phyloP scores from a whole-genome alignment of 768 basidiomycete genomes.

The Austroboletus eburneus region DNA sequence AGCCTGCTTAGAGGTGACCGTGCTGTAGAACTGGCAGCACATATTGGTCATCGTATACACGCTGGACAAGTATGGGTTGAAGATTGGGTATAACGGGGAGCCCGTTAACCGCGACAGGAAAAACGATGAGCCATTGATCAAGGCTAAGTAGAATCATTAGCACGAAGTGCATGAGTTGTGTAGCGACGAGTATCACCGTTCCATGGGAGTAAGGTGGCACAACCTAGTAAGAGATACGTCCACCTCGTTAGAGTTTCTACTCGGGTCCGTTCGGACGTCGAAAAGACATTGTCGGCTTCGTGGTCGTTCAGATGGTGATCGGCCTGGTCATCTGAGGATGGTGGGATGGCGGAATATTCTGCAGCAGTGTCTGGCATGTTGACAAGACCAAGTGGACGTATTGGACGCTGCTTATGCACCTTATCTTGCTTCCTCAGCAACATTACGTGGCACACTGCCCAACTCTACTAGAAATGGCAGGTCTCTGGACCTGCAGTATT shows the following conservation, averaged over 20 bases:
- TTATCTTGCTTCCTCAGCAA: too few relatives aligned
- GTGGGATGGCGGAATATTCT: slow-evolving; percentile 19
- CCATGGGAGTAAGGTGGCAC: slow-evolving; percentile 82
- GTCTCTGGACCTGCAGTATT: too few relatives aligned
- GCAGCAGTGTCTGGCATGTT: slow-evolving; percentile 8
- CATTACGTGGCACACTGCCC: background rate
- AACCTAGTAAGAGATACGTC: slow-evolving; percentile 72
- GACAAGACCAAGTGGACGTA: background rate
- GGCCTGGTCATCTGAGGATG: slow-evolving; percentile 13
- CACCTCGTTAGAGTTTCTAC: slow-evolving; percentile 48
- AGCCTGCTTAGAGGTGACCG: slow-evolving; percentile 63
- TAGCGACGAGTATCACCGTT: slow-evolving; percentile 56
- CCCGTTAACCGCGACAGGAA: slow-evolving; percentile 66
- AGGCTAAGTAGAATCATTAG: slow-evolving; percentile 41
- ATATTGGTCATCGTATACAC: slow-evolving; percentile 65
- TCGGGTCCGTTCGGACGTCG: slow-evolving; percentile 22
- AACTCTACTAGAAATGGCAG: too few relatives aligned
- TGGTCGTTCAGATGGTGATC: background rate
- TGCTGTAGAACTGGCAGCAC: slow-evolving; percentile 69
- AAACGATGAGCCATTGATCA: slow-evolving; percentile 84
- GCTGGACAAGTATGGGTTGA: slow-evolving; percentile 63
- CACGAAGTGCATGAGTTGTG: background rate
- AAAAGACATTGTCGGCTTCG: slow-evolving; percentile 6
- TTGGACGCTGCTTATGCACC: background rate
- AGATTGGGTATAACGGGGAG: slow-evolving; percentile 53